Evolutionary conservation across 805 yeast genomes (phyloP).

Genomic region (Cyberlindnera maritima): DNA sequence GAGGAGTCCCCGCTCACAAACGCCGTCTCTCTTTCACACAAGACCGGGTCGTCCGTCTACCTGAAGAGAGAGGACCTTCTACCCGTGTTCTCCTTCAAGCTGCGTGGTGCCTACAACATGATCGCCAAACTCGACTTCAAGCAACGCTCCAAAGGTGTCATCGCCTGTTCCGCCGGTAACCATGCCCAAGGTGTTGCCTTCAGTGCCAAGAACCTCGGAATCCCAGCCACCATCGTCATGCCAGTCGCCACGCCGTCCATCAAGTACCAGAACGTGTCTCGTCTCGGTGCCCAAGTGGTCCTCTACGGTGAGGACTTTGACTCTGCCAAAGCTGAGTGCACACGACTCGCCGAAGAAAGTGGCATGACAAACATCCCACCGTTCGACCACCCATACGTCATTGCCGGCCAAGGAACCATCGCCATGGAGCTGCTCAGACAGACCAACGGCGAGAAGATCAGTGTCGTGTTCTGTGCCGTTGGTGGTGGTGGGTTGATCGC

Average conservation of each 20-base stretch:
- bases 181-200: constrained; percentile 99
- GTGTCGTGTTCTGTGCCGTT: constrained; percentile 87
- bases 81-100: constrained; percentile 94
- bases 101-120: constrained; percentile 98
- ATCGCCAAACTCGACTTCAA: constrained; percentile 75
- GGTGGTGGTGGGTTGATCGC: constrained; percentile 98
- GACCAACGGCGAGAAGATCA: constrained; percentile 67
- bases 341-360: constrained; percentile 60
- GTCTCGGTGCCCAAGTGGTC: constrained; percentile 93
- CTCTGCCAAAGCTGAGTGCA: constrained; percentile 90
- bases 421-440: constrained; percentile 93
- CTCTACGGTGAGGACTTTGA: constrained; percentile 93
- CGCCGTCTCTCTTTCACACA: constrained; percentile 73
- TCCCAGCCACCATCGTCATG: constrained; percentile 97
- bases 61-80: constrained; percentile 90
- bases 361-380: constrained; percentile 94
- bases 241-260: constrained; percentile 96
- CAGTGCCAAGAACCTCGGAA: constrained; percentile 78
- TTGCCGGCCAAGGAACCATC: constrained; percentile 98
- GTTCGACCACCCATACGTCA: constrained; percentile 94
- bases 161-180: constrained; percentile 98
- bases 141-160: constrained; percentile 74
- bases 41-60: constrained; percentile 69
- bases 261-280: constrained; percentile 85
- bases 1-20: constrained; percentile 82